Base-by-base conservation (phyloP, 1,284 basidiomycete genomes). In the Crepidotus sp. region DNA sequence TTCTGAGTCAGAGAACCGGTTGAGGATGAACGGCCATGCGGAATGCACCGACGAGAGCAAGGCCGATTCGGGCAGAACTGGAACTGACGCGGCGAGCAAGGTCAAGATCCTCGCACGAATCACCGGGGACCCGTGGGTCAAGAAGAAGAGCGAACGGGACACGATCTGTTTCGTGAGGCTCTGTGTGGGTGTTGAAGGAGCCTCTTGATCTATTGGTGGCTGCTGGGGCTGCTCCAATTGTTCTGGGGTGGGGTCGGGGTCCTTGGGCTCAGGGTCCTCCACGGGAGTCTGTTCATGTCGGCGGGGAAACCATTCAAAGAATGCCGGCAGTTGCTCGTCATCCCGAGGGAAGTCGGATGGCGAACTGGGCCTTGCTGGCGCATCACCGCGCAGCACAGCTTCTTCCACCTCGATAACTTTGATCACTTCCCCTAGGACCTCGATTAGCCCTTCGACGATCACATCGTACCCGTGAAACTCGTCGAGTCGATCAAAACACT, bases 401-500 rank as follows among this genome's bases (percentile, higher is more conserved):
- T 69, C 68, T 36, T 81, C 75, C 1, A 66, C 60, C 49, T 83
- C 78, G 25, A 87, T 72, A n/a, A 78, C 77, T 36, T 74, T 75
- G 48, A 89, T 73, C 2, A 89, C 84, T 56, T 83, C 83, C 22
- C 70, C 71, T 52, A 96, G 67, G n/a, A 88, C 90, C 49, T 87
- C 84, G n/a, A 95, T 72, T 2, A 97, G 69, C 0, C 89, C 83
- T 50, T 90, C 86, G 7, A 95, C 83, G 24, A 95, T 72, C 5
- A 83, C 67, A 18, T 79, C 76, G 62, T 96, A 95, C 8, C 91
- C 92, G 60, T 96, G 92, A 58, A 80, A 96, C 50, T 94, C 89
- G 55, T 96, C 93, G 17, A 96, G 67, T 19, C 90, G 78, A 61
- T 95, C 92, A 55, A 96, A 96, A 50, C 93, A 92, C 61, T 94